Percentiles rank a stretch among this genome's conserved stretches.
Evolutionary conservation across 2,329 filamentous ascomycete species (phyloP).

Genomic region (Pyricularia sp.): DNA sequence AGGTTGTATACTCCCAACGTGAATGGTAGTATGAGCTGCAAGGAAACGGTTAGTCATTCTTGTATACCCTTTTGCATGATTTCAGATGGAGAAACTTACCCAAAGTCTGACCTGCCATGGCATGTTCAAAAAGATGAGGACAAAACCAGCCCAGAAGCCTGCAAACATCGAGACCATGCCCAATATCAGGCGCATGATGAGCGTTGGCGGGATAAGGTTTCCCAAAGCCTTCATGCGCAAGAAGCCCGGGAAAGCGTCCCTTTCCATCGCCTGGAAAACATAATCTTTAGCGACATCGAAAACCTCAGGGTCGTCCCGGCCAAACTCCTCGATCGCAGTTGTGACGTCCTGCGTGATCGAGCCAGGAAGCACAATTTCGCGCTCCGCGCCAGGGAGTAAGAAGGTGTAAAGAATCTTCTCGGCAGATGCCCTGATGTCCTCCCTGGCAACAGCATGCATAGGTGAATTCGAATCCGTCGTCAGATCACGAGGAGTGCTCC

Average conservation of each 20-base stretch:
- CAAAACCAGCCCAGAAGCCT: conserved; percentile 88
- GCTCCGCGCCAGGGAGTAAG: conserved; percentile 85
- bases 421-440: conserved; percentile 85
- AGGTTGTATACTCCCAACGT: conserved; percentile 83
- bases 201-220: conserved; percentile 85
- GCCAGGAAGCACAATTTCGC: conserved; percentile 88
- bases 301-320: conserved; percentile 90
- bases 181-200: conserved; percentile 75
- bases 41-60: too few relatives aligned
- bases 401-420: conserved; percentile 99
- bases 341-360: conserved; percentile 82
- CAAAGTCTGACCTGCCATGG: conserved; percentile 68
- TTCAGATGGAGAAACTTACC: conserved; percentile 43
- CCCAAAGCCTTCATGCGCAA: conserved; percentile 89
- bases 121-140: conserved; percentile 83
- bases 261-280: conserved; percentile 98
- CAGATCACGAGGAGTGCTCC: conserved; percentile 49
- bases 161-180: conserved; percentile 82
- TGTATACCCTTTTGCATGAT: neutral
- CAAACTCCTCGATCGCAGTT: conserved; percentile 77
- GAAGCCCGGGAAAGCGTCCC: conserved; percentile 97
- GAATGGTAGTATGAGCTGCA: conserved; percentile 70
- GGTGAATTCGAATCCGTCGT: conserved; percentile 74
- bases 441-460: conserved; percentile 71
- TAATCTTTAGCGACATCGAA: conserved; percentile 98